Evolutionary conservation across 495 filamentous ascomycete species (phyloP).

Genomic region (Hypoxylon crocopeplum): DNA sequence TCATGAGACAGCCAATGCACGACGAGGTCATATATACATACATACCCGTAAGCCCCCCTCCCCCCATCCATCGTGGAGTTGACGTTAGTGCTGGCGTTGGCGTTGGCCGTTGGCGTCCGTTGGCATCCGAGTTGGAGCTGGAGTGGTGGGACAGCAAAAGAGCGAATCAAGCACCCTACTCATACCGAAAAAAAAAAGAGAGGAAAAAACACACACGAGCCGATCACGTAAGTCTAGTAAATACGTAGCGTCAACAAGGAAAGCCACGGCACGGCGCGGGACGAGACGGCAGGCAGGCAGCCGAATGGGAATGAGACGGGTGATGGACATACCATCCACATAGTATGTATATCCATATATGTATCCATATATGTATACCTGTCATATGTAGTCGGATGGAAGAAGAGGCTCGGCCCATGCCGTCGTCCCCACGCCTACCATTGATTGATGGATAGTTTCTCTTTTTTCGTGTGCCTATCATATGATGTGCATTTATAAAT

Average conservation of each 20-base stretch:
- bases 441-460: no score
- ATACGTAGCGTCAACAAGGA: neutral
- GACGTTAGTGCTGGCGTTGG: no score
- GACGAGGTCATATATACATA: neutral
- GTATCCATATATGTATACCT: neutral
- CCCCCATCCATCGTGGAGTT: no score
- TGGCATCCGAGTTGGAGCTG: neutral
- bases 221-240: conserved; percentile 29
- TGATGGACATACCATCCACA: neutral
- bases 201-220: neutral
- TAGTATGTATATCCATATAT: neutral
- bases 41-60: neutral
- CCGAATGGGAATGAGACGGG: conserved; percentile 4
- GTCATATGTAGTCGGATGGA: neutral
- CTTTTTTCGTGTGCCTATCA: neutral
- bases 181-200: conserved; percentile 24
- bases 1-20: conserved; percentile 4
- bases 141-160: no score
- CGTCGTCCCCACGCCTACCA: neutral
- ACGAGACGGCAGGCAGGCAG: neutral
- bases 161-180: conserved; percentile 23
- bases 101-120: no score
- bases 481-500: neutral
- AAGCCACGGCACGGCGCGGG: neutral
- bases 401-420: neutral